Percentiles rank a stretch among this genome's conserved stretches.
phyloP scores from a whole-genome alignment of 495 filamentous ascomycete genomes.

The Penicillium atrosanguineum region DNA sequence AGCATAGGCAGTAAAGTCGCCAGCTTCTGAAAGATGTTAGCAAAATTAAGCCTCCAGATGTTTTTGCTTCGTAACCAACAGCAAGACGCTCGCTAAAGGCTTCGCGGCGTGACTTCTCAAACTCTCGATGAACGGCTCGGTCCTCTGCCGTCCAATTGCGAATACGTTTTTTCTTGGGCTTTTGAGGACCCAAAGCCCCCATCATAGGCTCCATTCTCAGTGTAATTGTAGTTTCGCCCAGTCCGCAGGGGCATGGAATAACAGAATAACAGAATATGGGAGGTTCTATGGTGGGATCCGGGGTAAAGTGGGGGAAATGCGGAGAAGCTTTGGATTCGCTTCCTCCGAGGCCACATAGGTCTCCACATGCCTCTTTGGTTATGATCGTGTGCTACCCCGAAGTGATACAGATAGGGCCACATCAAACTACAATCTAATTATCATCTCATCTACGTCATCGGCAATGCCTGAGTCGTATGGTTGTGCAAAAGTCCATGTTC shows the following conservation, averaged over 20 bases:
- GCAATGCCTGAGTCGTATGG: neutral
- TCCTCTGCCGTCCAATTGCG: constrained; percentile 20
- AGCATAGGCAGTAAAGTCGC: constrained; percentile 12
- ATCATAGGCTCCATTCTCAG: neutral
- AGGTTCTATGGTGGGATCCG: constrained; percentile 5
- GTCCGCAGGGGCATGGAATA: neutral
- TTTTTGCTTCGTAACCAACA: neutral
- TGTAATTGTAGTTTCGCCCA: neutral
- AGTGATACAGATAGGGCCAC: neutral
- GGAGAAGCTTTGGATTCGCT: constrained; percentile 6
- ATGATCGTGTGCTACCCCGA: neutral
- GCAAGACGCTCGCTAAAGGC: constrained; percentile 14
- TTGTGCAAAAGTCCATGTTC: too few species aligned
- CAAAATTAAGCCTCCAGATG: neutral
- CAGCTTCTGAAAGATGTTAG: constrained; percentile 8
- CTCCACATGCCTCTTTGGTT: neutral
- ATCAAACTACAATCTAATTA: neutral
- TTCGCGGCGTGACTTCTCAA: constrained; percentile 19
- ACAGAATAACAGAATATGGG: neutral
- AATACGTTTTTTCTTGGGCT: constrained; percentile 16
- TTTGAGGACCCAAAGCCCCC: neutral
- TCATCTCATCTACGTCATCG: neutral
- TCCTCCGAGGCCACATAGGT: neutral
- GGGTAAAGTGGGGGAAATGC: constrained; percentile 15
- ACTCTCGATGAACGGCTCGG: constrained; percentile 15